Evolutionary conservation across 2,329 filamentous ascomycete species (phyloP).

Genomic region (Aspergillus jensenii): DNA sequence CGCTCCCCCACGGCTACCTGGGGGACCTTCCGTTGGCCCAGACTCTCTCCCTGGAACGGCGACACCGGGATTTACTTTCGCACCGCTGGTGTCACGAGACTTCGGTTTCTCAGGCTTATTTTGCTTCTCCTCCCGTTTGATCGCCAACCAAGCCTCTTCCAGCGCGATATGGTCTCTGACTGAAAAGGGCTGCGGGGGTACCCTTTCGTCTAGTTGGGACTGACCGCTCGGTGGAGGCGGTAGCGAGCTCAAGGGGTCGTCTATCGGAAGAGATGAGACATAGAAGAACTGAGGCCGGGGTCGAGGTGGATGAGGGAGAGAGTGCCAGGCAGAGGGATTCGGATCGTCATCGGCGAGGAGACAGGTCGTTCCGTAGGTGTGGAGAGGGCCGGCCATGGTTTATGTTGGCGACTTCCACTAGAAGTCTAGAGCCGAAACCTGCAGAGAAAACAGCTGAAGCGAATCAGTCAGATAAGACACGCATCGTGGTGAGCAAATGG

Average conservation of each 20-base stretch:
- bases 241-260: constrained; percentile 77
- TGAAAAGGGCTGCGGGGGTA: constrained; percentile 74
- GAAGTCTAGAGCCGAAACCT: not conserved
- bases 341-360: constrained; percentile 42
- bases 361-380: constrained; percentile 63
- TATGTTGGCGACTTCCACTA: not conserved
- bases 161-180: constrained; percentile 75
- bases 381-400: constrained; percentile 45
- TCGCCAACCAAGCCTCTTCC: constrained; percentile 71
- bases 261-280: constrained; percentile 75
- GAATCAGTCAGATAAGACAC: constrained; percentile 1
- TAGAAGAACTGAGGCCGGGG: constrained; percentile 80
- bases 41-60: constrained; percentile 25
- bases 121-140: constrained; percentile 39
- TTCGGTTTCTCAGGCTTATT: constrained; percentile 7
- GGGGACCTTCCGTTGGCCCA: constrained; percentile 8
- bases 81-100: constrained; percentile 11
- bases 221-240: constrained; percentile 53
- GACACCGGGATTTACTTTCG: constrained; percentile 18
- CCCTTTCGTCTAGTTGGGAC: constrained; percentile 52
- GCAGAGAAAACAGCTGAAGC: not conserved
- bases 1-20: constrained; percentile 14
- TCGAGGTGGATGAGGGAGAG: constrained; percentile 53
- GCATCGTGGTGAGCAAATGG: constrained; percentile 6
- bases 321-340: constrained; percentile 31